Percentiles rank a stretch among this genome's conserved stretches.
These are phyloP conservation scores for Blakeslea trispora DNA, from an alignment of 371 early-diverging fungal genomes.

Conservation along the genomic window DNA sequence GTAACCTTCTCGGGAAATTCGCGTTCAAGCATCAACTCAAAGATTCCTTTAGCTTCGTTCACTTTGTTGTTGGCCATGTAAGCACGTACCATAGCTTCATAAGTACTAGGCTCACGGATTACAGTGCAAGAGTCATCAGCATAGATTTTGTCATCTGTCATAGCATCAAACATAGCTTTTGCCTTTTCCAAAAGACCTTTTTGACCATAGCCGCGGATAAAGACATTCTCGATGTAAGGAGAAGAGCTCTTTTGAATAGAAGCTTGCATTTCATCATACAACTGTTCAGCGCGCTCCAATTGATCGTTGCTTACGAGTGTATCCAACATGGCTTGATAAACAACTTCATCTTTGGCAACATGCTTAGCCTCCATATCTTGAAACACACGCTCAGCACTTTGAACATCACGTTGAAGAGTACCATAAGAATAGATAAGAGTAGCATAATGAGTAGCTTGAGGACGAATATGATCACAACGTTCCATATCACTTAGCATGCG, in stretches of 20 bases:
- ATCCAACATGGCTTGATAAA: conserved; percentile 65
- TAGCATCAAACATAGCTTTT: conserved; percentile 51
- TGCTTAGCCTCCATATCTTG: conserved; percentile 47
- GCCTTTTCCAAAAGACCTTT: conserved; percentile 48
- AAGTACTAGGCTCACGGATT: conserved; percentile 65
- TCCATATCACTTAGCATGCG: conserved; percentile 54
- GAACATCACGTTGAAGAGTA: conserved; percentile 55
- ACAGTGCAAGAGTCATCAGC: conserved; percentile 25
- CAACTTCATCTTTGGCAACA: conserved; percentile 53
- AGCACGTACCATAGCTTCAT: conserved; percentile 63
- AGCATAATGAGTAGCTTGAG: conserved; percentile 62
- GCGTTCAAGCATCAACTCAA: conserved; percentile 44
- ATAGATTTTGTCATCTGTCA: conserved; percentile 50
- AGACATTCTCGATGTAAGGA: conserved; percentile 65
- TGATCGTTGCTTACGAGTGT: conserved; percentile 51
- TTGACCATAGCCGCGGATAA: conserved; percentile 64
- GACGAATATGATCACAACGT: conserved; percentile 44
- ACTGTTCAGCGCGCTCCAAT: conserved; percentile 45
- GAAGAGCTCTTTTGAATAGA: conserved; percentile 40
- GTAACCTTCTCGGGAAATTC: conserved; percentile 54
- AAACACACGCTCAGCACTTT: conserved; percentile 53
- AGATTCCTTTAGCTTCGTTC: conserved; percentile 44
- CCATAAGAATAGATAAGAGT: conserved; percentile 66
- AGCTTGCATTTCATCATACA: conserved; percentile 37
- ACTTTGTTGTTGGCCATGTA: conserved; percentile 52